phyloP scores from a whole-genome alignment of 345 rosid species.

The Firmiana major region DNA sequence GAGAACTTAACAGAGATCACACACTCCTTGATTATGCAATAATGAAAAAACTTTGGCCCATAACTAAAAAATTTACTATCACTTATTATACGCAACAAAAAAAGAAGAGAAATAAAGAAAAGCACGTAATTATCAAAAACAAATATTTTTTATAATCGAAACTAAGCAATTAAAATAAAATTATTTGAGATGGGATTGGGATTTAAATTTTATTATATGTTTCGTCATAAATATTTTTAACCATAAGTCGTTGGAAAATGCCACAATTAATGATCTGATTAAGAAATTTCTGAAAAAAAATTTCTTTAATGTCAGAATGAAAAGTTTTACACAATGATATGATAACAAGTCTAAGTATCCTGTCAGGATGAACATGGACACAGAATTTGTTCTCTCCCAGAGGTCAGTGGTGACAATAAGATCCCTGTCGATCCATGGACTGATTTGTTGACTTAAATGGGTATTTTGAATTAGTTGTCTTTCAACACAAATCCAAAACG shows the following conservation, averaged over 20 bases:
- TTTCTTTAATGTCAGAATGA: not conserved
- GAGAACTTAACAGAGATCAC: not conserved
- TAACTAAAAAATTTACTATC: not conserved
- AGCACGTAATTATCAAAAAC: not conserved
- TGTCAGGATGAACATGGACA: not conserved
- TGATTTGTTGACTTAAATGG: conserved; percentile 36
- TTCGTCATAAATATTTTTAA: no score
- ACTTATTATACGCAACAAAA: not conserved
- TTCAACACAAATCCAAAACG: conserved; percentile 51
- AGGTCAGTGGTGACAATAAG: not conserved
- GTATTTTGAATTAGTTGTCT: conserved; percentile 20
- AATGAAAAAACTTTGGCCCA: conserved; percentile 3
- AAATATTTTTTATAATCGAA: not conserved
- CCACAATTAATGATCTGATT: no score
- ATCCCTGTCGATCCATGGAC: no score
- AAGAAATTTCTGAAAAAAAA: no score
- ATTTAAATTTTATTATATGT: no score
- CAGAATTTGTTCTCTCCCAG: not conserved
- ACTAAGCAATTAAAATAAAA: no score
- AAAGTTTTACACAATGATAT: not conserved
- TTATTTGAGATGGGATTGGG: no score
- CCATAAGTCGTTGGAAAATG: no score
- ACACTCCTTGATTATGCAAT: conserved; percentile 14
- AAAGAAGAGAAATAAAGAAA: no score
- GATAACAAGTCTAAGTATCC: not conserved